Base-by-base conservation (phyloP, 2,329 filamentous ascomycete species). In the Sporothrix brunneoviolacea region DNA sequence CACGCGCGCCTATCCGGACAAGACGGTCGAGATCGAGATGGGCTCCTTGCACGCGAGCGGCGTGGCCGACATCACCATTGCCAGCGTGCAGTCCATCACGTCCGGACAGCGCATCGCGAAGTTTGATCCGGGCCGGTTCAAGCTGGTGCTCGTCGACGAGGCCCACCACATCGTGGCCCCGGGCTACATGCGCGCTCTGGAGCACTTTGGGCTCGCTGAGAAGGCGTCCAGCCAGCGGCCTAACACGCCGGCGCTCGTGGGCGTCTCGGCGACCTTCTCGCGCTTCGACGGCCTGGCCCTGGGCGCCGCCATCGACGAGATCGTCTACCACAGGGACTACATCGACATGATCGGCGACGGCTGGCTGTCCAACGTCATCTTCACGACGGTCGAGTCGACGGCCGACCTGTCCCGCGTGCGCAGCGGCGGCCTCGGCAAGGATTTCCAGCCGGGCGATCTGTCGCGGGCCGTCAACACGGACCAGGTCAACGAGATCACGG, bases 101-200 rank as follows among this genome's bases (percentile, higher is more conserved):
- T 94, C 88, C 3, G 46, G 48, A 3, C 37, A 84, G 47, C 80
- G 93, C 2, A 75, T 97, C n/a, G 63, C 67, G 32, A 96, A 95
- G 63, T 97, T 91, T 60, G 80, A 94, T 57, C 86, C 90, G 0
- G 67, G 66, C 0, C 73, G 72, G 8, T 97, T 91, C 73, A 98
- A 98, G 68, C 79, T 98, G 0, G 72, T 98, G 0, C 76, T 98
- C 3, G 91, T 98, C 4, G 93, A 98, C 57, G 93, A 98, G 68
- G 93, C 91, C 4, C 93, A 98, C 65, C 93, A 98, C 66, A 95
- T 97, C 48, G 91, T 96, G 39, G 87, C 93, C 1, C 76, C 80
- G 2, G 82, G 83, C 8, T 97, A 97, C 62, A 74, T 94, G 55
- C 76, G 78, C 37, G 77, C 83, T 0, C 71, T 98, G 42, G 72